These are phyloP conservation scores for Xylogone sp. DNA, from an alignment of 2,329 filamentous ascomycete genomes.

Conservation along the genomic window DNA sequence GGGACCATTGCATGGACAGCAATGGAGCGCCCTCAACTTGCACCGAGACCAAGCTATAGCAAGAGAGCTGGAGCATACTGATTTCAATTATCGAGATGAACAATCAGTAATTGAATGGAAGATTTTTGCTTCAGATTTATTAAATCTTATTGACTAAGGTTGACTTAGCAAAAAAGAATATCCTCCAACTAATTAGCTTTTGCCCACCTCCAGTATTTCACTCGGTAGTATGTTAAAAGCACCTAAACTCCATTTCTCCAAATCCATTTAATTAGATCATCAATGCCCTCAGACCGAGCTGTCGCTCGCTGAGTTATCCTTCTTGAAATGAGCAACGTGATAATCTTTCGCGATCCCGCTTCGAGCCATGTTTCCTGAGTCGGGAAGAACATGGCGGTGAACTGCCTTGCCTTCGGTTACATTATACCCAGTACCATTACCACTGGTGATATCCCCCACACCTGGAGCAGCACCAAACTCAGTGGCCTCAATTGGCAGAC, in stretches of 20 bases:
- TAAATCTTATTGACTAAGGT: neutral
- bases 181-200: neutral
- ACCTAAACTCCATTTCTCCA: neutral
- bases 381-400: constrained; percentile 5
- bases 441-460: too few relatives aligned
- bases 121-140: neutral
- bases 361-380: constrained; percentile 12
- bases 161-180: neutral
- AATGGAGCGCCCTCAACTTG: constrained; percentile 17
- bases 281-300: constrained; percentile 5
- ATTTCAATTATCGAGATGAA: neutral
- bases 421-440: constrained; percentile 10
- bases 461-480: constrained; percentile 13
- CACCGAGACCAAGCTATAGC: constrained; percentile 20
- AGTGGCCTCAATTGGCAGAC: constrained; percentile 9
- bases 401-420: neutral
- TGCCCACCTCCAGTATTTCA: neutral
- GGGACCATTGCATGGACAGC: constrained; percentile 20
- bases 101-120: neutral
- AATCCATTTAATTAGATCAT: too few relatives aligned
- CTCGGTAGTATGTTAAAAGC: neutral
- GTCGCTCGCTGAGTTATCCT: constrained; percentile 8
- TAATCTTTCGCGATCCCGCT: constrained; percentile 18
- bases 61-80: constrained; percentile 11
- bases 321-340: constrained; percentile 9